These are phyloP conservation scores for Protomyces arabidopsidicola DNA, from an alignment of 1,139 yeast genomes.

Conservation along the genomic window DNA sequence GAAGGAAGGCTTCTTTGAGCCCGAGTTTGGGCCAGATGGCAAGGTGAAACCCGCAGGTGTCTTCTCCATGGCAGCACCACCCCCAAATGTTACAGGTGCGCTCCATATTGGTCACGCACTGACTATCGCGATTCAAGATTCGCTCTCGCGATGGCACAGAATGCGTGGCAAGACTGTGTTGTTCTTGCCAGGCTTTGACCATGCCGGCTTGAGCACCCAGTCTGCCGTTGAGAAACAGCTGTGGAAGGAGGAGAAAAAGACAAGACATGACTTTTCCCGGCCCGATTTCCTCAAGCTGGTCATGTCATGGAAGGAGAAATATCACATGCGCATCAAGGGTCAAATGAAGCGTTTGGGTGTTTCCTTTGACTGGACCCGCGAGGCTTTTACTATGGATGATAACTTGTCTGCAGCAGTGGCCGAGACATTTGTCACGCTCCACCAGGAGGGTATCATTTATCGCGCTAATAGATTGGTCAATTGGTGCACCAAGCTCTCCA, in stretches of 20 bases:
- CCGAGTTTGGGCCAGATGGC: constrained; percentile 74
- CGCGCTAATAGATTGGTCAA: constrained; percentile 90
- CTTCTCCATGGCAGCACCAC: constrained; percentile 94
- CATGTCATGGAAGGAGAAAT: constrained; percentile 98
- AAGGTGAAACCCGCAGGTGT: constrained; percentile 72
- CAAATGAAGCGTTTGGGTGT: constrained; percentile 90
- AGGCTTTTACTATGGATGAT: constrained; percentile 87
- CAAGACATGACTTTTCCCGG: constrained; percentile 94
- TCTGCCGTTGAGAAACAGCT: constrained; percentile 95
- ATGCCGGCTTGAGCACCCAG: constrained; percentile 98
- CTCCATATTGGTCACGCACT: constrained; percentile 97
- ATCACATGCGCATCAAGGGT: constrained; percentile 74
- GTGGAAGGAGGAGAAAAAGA: constrained; percentile 80
- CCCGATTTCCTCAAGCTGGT: constrained; percentile 81
- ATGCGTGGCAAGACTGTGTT: constrained; percentile 95
- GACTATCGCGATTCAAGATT: constrained; percentile 90
- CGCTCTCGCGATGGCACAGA: constrained; percentile 88
- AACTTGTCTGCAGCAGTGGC: constrained; percentile 71
- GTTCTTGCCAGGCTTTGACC: constrained; percentile 95
- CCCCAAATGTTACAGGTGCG: constrained; percentile 98
- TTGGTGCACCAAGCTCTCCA: constrained; percentile 93
- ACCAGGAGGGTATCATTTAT: constrained; percentile 92
- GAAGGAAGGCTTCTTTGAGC: constrained; percentile 78
- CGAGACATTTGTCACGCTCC: constrained; percentile 86
- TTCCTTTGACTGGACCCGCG: constrained; percentile 92